A percentile compares a stretch with the other conserved stretches of the same genome.
These are phyloP conservation scores for Austroboletus eburneus DNA, from an alignment of 768 basidiomycete genomes.

Conservation along the genomic window DNA sequence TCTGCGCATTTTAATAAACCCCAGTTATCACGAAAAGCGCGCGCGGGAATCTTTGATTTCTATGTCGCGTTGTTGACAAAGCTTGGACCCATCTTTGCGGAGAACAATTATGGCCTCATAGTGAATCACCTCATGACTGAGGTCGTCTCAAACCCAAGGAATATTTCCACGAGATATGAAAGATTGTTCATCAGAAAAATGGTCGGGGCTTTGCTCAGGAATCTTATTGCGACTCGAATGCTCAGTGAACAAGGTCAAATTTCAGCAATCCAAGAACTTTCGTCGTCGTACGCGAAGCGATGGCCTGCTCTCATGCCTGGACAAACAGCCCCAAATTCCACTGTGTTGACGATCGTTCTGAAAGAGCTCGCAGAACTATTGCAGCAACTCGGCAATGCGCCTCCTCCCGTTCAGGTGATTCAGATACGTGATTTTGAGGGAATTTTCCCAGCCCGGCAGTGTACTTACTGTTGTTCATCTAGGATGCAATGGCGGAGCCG, in stretches of 20 bases:
- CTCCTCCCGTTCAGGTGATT: slow-evolving; percentile 76
- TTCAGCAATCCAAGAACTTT: slow-evolving; percentile 81
- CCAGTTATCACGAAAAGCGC: slow-evolving; percentile 59
- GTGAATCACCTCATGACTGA: slow-evolving; percentile 76
- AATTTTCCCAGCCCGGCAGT: not conserved
- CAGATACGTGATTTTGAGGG: not conserved
- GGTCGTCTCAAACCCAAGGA: slow-evolving; percentile 60
- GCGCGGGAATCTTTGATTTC: slow-evolving; percentile 86
- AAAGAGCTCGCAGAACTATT: slow-evolving; percentile 83
- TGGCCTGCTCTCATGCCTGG: slow-evolving; percentile 95
- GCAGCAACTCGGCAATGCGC: slow-evolving; percentile 88
- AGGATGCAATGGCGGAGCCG: slow-evolving; percentile 85
- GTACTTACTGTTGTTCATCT: slow-evolving; percentile 3
- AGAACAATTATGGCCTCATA: slow-evolving; percentile 77
- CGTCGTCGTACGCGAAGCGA: slow-evolving; percentile 75
- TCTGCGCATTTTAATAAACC: slow-evolving; percentile 79
- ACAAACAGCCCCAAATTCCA: slow-evolving; percentile 60
- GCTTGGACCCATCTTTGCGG: slow-evolving; percentile 76
- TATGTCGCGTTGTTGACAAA: slow-evolving; percentile 73
- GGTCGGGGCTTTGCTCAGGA: slow-evolving; percentile 74
- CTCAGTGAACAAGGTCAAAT: slow-evolving; percentile 94
- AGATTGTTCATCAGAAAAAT: slow-evolving; percentile 64
- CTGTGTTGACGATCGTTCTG: slow-evolving; percentile 69
- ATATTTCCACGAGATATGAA: slow-evolving; percentile 63
- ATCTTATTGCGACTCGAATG: slow-evolving; percentile 85